These are phyloP conservation scores for Exserohilum turcica DNA, from an alignment of 2,329 filamentous ascomycete genomes.

Conservation along the genomic window DNA sequence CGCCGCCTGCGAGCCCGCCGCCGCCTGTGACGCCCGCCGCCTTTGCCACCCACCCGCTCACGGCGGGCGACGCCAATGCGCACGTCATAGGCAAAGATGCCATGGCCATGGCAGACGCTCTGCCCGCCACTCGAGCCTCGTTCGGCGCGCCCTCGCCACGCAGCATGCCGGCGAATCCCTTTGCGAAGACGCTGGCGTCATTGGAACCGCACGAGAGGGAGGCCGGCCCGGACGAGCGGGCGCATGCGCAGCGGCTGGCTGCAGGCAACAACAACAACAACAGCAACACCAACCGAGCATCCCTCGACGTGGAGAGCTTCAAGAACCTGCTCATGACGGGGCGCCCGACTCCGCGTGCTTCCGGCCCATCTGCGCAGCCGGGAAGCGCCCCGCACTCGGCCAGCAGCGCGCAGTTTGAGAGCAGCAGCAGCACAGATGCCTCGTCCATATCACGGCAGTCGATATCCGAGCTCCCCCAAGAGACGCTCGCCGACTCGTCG, in stretches of 20 bases:
- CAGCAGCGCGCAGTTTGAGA: conserved; percentile 37
- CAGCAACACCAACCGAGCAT: too few species aligned
- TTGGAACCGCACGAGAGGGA: conserved; percentile 39
- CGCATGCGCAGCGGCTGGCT: conserved; percentile 29
- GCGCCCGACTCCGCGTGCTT: conserved; percentile 53
- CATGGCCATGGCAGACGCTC: conserved; percentile 29
- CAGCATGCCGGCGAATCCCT: conserved; percentile 44
- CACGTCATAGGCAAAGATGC: conserved; percentile 29
- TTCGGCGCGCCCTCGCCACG: conserved; percentile 19
- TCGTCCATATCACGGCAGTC: conserved; percentile 66
- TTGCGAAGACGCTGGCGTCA: conserved; percentile 46
- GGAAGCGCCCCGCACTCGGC: conserved; percentile 29
- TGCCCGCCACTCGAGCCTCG: conserved; percentile 30
- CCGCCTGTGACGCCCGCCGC: conserved; percentile 22
- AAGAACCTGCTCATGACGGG: conserved; percentile 77
- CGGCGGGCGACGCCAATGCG: conserved; percentile 17
- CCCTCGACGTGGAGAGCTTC: conserved; percentile 79
- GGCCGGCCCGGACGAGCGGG: conserved; percentile 33
- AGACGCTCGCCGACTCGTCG: conserved; percentile 57
- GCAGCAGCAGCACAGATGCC: conserved; percentile 62
- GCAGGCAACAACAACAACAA: conserved; percentile 35
- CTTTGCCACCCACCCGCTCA: conserved; percentile 26
- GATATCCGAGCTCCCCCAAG: conserved; percentile 58
- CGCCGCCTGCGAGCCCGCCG: conserved; percentile 24
- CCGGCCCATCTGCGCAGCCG: conserved; percentile 32